These are phyloP conservation scores for Penicillium sp. DNA, from an alignment of 2,329 filamentous ascomycete genomes.

Conservation along the genomic window DNA sequence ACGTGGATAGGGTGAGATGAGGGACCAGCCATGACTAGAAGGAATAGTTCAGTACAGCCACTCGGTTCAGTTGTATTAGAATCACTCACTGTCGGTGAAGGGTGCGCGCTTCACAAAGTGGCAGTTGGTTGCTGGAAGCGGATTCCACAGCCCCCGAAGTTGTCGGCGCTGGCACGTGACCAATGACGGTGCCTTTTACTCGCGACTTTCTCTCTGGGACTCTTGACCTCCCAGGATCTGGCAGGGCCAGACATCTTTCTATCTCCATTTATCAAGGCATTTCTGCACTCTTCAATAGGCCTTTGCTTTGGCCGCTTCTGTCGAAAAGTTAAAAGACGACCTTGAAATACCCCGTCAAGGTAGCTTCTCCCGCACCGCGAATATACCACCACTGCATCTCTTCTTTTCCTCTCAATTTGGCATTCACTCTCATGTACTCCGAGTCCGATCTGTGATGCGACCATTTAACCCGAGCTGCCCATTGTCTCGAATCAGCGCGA, in stretches of 20 bases:
- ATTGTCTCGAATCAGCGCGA: not conserved
- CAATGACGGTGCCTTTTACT: slow-evolving; percentile 8
- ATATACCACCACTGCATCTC: not conserved
- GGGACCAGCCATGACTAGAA: slow-evolving; percentile 37
- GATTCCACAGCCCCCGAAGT: slow-evolving; percentile 3
- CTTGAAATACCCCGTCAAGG: not conserved
- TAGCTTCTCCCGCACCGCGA: slow-evolving; percentile 1
- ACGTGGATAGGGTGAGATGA: slow-evolving; percentile 44
- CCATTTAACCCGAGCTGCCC: not conserved
- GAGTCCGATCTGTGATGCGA: not conserved
- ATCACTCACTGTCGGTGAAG: slow-evolving; percentile 14
- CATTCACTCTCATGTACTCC: not conserved
- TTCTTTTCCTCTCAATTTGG: not conserved
- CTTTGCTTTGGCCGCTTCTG: not conserved
- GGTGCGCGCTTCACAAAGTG: slow-evolving; percentile 9
- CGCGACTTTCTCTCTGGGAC: slow-evolving; percentile 3
- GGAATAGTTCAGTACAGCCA: slow-evolving; percentile 1
- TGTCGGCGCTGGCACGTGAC: slow-evolving; percentile 10
- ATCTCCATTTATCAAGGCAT: not conserved
- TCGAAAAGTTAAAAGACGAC: not conserved
- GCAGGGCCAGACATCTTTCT: not conserved
- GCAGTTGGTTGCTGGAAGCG: slow-evolving; percentile 7
- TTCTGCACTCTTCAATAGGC: not conserved
- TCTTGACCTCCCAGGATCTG: not conserved
- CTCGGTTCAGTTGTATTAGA: not conserved